A percentile compares a stretch with the other conserved stretches of the same genome.
Evolutionary conservation across 1,284 basidiomycete genomes (phyloP).

Genomic region (Ceratobasidium sp.): DNA sequence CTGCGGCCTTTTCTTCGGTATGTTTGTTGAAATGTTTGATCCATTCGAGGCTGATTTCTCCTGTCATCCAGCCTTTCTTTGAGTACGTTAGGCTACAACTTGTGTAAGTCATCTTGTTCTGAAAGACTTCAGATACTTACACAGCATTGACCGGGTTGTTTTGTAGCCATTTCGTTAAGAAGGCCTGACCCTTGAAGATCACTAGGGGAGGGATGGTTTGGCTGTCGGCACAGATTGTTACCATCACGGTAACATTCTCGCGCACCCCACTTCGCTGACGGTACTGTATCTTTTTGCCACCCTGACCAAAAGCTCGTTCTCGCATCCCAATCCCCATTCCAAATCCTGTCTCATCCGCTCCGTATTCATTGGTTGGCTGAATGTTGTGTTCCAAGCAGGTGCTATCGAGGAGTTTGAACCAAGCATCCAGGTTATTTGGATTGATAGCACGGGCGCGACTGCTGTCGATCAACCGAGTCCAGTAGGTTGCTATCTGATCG

Average conservation of each 20-base stretch:
- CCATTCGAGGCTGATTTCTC: conserved; percentile 55
- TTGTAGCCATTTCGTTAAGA: conserved; percentile 54
- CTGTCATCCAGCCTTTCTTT: conserved; percentile 54
- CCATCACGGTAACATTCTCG: conserved; percentile 58
- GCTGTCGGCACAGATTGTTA: conserved; percentile 58
- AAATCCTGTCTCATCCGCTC: conserved; percentile 59
- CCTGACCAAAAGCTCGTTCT: conserved; percentile 53
- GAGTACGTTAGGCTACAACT: conserved; percentile 51
- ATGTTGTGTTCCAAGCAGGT: conserved; percentile 51
- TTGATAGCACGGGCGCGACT: conserved; percentile 54
- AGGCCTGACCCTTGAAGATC: conserved; percentile 59
- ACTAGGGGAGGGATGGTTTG: conserved; percentile 54
- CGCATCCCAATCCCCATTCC: conserved; percentile 51
- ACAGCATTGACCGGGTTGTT: conserved; percentile 43
- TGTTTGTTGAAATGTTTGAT: conserved; percentile 57
- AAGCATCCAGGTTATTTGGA: conserved; percentile 51
- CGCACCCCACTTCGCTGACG: conserved; percentile 53
- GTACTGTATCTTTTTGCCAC: conserved; percentile 56
- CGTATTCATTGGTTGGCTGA: conserved; percentile 54
- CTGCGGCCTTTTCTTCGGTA: conserved; percentile 57
- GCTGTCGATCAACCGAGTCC: conserved; percentile 54
- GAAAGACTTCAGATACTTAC: too few relatives aligned
- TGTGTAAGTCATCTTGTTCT: neutral
- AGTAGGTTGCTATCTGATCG: conserved; percentile 52
- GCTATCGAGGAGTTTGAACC: conserved; percentile 53